Evolutionary conservation across 108 stramenopile genomes (phyloP).

Genomic region (Nannochloropsis salina): DNA sequence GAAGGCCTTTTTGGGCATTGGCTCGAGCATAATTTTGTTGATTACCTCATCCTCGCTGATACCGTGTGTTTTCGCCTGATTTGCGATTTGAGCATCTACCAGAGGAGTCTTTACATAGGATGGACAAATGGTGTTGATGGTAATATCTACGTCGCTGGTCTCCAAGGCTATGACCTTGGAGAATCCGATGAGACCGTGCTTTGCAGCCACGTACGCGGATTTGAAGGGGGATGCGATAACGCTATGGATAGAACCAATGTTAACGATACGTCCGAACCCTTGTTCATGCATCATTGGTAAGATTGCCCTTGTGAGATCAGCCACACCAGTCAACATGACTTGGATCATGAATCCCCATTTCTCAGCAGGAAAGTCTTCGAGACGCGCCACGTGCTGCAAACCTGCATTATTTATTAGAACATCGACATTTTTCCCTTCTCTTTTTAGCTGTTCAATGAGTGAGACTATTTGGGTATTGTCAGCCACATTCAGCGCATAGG

Average conservation of each 20-base stretch:
- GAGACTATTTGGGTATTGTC: background rate
- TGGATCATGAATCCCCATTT: constrained; percentile 33
- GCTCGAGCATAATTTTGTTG: constrained; percentile 19
- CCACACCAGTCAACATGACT: constrained; percentile 38
- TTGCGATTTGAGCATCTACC: constrained; percentile 23
- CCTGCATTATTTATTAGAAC: constrained; percentile 43
- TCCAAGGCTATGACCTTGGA: constrained; percentile 37
- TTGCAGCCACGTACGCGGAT: constrained; percentile 48
- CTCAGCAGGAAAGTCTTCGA: constrained; percentile 34
- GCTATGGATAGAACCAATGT: constrained; percentile 42
- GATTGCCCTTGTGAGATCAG: constrained; percentile 21
- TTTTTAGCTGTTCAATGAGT: background rate
- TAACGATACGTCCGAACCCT: constrained; percentile 39
- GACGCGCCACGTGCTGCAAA: constrained; percentile 40
- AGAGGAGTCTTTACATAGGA: constrained; percentile 41
- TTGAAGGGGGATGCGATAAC: constrained; percentile 39
- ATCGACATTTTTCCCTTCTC: background rate
- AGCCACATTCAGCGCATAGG: background rate
- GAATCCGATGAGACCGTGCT: constrained; percentile 41
- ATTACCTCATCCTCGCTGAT: constrained; percentile 27
- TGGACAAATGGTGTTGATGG: constrained; percentile 40
- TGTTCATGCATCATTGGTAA: constrained; percentile 35
- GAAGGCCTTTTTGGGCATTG: constrained; percentile 25
- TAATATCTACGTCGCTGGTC: constrained; percentile 25
- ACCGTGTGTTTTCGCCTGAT: constrained; percentile 19